Evolutionary conservation across 169 alveolate species (phyloP).

Genomic region (Plasmodium coatneyi): DNA sequence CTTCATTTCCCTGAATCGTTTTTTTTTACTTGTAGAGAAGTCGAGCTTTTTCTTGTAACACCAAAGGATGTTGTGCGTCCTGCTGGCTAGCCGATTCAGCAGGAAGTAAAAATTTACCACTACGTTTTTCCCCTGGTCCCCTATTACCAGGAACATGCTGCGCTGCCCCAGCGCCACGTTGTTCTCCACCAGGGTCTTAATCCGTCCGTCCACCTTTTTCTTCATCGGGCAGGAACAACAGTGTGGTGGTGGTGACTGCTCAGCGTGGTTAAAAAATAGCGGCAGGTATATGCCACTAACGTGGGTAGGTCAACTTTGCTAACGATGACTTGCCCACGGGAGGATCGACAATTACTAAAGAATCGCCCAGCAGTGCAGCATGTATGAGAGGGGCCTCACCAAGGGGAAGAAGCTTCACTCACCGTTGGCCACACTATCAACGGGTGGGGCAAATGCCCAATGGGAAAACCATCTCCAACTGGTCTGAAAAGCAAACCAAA

Average conservation of each 20-base stretch:
- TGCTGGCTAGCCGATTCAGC: constrained; percentile 79
- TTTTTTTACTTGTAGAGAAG: constrained; percentile 96
- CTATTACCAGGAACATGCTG: constrained; percentile 95
- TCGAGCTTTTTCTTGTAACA: constrained; percentile 99
- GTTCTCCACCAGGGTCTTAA: constrained; percentile 94
- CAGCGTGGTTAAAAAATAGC: background rate
- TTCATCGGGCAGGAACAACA: constrained; percentile 81
- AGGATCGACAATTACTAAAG: background rate
- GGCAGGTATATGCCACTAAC: background rate
- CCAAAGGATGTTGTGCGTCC: constrained; percentile 96
- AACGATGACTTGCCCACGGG: background rate
- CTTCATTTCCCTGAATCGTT: constrained; percentile 95
- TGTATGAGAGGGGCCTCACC: background rate
- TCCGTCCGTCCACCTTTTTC: constrained; percentile 96
- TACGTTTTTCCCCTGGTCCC: constrained; percentile 97
- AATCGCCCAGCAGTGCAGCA: background rate
- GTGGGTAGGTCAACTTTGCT: background rate
- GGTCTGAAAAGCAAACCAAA: background rate
- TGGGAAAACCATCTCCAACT: background rate
- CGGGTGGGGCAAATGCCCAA: background rate
- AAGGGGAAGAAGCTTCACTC: background rate
- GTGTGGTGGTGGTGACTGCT: background rate
- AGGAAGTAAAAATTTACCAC: constrained; percentile 92
- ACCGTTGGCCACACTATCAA: background rate
- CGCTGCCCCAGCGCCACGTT: constrained; percentile 92